These are phyloP conservation scores for Intubia oerlemansii DNA, from an alignment of 2,329 filamentous ascomycete genomes.

Conservation along the genomic window DNA sequence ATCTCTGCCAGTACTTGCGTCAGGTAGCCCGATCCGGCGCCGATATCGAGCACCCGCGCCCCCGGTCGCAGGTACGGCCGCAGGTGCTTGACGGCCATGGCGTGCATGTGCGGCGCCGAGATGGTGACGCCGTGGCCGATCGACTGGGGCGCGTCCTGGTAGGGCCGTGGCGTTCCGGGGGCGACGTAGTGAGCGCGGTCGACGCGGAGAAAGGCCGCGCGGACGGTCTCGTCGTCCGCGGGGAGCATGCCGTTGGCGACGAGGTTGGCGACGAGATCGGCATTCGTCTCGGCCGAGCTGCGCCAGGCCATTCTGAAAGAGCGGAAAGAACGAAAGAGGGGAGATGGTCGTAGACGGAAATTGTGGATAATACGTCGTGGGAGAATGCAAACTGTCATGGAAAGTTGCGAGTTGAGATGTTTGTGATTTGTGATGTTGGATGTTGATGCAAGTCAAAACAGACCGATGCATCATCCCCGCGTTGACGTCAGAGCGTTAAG, in stretches of 20 bases:
- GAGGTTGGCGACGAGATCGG: conserved; percentile 59
- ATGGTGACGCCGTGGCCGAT: conserved; percentile 36
- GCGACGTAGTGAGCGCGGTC: conserved; percentile 76
- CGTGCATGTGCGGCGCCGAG: conserved; percentile 40
- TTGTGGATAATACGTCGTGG: neutral
- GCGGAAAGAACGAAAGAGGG: neutral
- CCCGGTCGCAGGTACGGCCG: conserved; percentile 21
- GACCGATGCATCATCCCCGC: too few species aligned
- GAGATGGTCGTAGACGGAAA: neutral
- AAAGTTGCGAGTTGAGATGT: too few species aligned
- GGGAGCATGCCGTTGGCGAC: conserved; percentile 50
- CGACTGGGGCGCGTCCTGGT: conserved; percentile 35
- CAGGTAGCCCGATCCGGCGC: conserved; percentile 61
- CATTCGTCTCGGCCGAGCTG: conserved; percentile 55
- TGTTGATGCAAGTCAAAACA: neutral
- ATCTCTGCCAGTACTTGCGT: conserved; percentile 76
- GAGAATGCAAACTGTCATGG: too few species aligned
- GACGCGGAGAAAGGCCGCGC: conserved; percentile 69
- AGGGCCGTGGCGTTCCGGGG: conserved; percentile 40
- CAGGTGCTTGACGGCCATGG: conserved; percentile 27
- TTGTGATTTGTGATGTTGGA: neutral
- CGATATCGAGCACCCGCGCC: conserved; percentile 45
- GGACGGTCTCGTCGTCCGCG: conserved; percentile 46
- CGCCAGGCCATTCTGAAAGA: conserved; percentile 84
- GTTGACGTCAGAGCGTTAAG: too few species aligned